phyloP scores from a whole-genome alignment of 352 stramenopile genomes.

The Phytophthora tubulina region DNA sequence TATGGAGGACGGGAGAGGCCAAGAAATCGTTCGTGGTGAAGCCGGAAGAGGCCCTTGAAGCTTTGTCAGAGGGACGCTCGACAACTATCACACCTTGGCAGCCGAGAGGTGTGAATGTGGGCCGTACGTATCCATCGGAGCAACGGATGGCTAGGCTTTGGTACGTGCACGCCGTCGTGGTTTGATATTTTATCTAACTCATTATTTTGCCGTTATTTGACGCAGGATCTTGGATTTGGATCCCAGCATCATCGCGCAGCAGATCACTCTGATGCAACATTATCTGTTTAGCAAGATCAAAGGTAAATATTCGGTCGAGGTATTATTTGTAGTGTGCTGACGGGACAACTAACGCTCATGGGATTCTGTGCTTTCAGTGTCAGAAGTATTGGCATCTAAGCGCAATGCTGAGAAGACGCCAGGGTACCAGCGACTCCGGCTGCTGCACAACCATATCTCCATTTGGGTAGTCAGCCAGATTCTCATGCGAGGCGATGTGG shows the following conservation, averaged over 20 bases:
- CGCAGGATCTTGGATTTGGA: slow-evolving; percentile 81
- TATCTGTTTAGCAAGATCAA: slow-evolving; percentile 91
- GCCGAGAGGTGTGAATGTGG: slow-evolving; percentile 54
- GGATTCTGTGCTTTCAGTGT: slow-evolving; percentile 51
- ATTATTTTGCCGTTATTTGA: slow-evolving; percentile 15
- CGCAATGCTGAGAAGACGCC: slow-evolving; percentile 81
- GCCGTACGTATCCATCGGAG: slow-evolving; percentile 35
- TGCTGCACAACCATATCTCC: slow-evolving; percentile 90
- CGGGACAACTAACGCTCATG: background rate
- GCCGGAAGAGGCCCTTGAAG: slow-evolving; percentile 46
- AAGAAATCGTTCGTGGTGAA: slow-evolving; percentile 77
- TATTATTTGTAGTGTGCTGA: background rate
- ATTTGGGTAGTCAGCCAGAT: slow-evolving; percentile 90
- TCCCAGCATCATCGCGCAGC: slow-evolving; percentile 79
- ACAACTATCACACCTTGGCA: slow-evolving; percentile 69
- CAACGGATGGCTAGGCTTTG: slow-evolving; percentile 59
- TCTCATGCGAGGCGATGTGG: slow-evolving; percentile 74
- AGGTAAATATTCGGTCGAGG: slow-evolving; percentile 40
- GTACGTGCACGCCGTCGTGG: slow-evolving; percentile 40
- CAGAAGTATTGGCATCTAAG: slow-evolving; percentile 81
- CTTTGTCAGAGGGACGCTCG: slow-evolving; percentile 36
- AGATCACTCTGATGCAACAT: slow-evolving; percentile 89
- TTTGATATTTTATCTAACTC: background rate
- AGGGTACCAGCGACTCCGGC: slow-evolving; percentile 81
- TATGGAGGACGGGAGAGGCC: slow-evolving; percentile 66